phyloP scores from a whole-genome alignment of 306 rosid genomes.

The Trichosanthes truncata region DNA sequence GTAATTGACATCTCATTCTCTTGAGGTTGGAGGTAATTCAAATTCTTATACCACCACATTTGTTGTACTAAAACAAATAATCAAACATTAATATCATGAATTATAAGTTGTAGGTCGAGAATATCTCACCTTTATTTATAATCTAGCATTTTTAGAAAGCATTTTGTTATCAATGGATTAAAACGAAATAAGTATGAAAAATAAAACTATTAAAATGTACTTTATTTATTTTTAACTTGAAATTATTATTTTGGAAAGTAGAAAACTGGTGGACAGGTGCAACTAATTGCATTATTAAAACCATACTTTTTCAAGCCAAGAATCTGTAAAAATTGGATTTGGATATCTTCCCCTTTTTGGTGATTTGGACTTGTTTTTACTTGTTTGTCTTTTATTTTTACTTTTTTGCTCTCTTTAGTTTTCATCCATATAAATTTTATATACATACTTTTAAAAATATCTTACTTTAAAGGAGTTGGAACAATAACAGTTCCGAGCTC shows the following conservation, averaged over 20 bases:
- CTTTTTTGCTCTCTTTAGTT: not conserved
- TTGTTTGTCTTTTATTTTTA: not conserved
- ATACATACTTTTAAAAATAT: not conserved
- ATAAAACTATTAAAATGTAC: not conserved
- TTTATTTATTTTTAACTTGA: not conserved
- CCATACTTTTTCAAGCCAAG: not conserved
- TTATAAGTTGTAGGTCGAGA: no score
- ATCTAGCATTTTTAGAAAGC: no score
- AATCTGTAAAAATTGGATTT: not conserved
- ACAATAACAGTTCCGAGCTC: not conserved
- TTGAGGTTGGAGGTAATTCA: no score
- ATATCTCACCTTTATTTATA: no score
- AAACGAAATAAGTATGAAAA: not conserved
- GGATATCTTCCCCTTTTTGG: not conserved
- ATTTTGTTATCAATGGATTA: no score
- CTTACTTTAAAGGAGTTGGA: not conserved
- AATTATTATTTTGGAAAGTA: not conserved
- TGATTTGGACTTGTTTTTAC: not conserved
- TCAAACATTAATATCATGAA: no score
- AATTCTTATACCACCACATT: no score
- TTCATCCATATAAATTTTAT: not conserved
- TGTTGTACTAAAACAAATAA: no score
- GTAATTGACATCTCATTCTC: no score
- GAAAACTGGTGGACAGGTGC: conserved; percentile 8
- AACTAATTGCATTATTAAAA: conserved; percentile 9